These are phyloP conservation scores for Saccharomyces hybrid DNA, from an alignment of 1,139 yeast genomes.

Conservation along the genomic window DNA sequence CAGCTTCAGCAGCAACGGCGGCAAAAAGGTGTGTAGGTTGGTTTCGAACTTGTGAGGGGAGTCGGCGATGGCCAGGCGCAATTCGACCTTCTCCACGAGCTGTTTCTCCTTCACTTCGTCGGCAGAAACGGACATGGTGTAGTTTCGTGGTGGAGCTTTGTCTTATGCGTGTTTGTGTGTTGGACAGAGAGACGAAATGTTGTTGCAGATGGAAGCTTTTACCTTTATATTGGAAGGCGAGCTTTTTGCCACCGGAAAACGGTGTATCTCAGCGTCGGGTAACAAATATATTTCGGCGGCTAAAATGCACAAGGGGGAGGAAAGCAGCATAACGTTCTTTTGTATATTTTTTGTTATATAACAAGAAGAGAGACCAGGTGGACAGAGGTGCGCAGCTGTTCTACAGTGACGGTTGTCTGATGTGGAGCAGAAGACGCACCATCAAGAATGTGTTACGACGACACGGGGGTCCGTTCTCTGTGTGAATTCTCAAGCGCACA, in stretches of 20 bases:
- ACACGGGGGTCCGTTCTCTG: no score
- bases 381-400: no score
- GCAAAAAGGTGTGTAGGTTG: constrained; percentile 53
- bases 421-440: no score
- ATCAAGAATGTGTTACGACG: no score
- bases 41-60: constrained; percentile 57
- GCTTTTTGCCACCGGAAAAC: not conserved
- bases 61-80: constrained; percentile 71
- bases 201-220: not conserved
- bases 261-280: not conserved
- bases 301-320: not conserved
- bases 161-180: not conserved
- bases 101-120: constrained; percentile 44
- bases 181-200: not conserved
- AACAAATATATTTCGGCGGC: not conserved
- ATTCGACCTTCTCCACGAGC: constrained; percentile 69
- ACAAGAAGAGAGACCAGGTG: no score
- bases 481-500: no score
- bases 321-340: no score
- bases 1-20: constrained; percentile 73
- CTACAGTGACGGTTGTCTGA: no score
- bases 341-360: no score
- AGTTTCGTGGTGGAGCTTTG: not conserved
- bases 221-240: not conserved
- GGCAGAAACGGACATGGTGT: not conserved